These are phyloP conservation scores for Salix viminalis DNA, from an alignment of 345 rosid species.

Conservation along the genomic window DNA sequence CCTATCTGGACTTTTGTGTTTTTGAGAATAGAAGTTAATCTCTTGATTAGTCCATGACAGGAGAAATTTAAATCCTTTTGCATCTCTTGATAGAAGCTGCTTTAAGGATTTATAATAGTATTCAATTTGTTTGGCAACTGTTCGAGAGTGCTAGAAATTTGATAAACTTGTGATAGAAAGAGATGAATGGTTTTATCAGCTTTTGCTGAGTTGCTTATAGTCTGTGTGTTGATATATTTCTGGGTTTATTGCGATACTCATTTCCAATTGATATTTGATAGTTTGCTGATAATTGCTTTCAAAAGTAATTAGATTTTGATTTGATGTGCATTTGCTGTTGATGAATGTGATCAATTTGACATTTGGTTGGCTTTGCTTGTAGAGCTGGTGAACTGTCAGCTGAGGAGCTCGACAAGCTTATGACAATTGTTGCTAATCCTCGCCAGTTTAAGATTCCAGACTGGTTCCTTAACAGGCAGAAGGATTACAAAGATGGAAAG, in stretches of 20 bases:
- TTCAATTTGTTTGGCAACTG: not conserved
- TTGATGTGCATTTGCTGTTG: not conserved
- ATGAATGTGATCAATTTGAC: not conserved
- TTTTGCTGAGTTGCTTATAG: not conserved
- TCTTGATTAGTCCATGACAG: not conserved
- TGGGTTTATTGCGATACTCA: not conserved
- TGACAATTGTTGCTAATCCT: constrained; percentile 34
- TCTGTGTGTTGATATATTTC: not conserved
- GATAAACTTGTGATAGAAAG: not conserved
- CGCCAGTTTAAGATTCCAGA: constrained; percentile 40
- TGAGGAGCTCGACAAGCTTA: constrained; percentile 34
- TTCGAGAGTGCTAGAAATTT: not conserved
- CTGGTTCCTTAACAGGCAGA: constrained; percentile 37
- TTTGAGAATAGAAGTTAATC: not conserved
- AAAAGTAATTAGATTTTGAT: too few species aligned
- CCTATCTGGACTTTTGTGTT: not conserved
- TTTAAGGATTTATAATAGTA: not conserved
- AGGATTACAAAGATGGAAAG: constrained; percentile 35
- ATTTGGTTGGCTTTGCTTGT: not conserved
- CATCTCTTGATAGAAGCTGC: not conserved
- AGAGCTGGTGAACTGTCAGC: constrained; percentile 37
- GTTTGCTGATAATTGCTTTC: too few species aligned
- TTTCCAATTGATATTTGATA: too few species aligned
- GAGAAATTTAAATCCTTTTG: too few species aligned
- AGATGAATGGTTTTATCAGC: not conserved